phyloP scores from a whole-genome alignment of 768 basidiomycete genomes.

The Podaxis sp. region DNA sequence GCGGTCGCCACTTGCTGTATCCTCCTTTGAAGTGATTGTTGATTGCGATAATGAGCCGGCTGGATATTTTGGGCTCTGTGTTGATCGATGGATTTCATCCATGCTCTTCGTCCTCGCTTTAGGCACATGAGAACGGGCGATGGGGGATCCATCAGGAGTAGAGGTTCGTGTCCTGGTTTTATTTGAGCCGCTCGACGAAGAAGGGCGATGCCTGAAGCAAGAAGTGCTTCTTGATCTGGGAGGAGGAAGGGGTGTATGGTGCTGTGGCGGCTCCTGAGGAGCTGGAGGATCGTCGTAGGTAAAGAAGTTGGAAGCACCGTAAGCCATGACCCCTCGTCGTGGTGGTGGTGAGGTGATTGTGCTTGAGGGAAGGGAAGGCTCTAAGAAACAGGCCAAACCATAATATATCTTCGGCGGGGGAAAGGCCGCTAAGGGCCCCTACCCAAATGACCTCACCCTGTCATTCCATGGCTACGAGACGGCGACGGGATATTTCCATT shows the following conservation, averaged over 20 bases:
- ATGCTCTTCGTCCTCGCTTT: not conserved
- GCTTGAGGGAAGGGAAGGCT: not conserved
- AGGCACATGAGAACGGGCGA: not conserved
- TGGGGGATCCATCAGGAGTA: not conserved
- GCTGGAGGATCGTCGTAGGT: conserved; percentile 12
- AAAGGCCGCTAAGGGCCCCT: conserved; percentile 1
- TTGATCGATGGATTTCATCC: not conserved
- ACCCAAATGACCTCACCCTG: conserved; percentile 11
- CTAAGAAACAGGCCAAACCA: not conserved
- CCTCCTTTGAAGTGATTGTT: not conserved
- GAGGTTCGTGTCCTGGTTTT: not conserved
- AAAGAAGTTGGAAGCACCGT: not conserved
- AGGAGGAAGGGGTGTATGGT: conserved; percentile 9
- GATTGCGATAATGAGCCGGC: not conserved
- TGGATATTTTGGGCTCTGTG: not conserved
- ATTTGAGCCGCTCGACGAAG: not conserved
- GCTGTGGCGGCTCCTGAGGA: conserved; percentile 9
- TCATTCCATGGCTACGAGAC: conserved; percentile 7
- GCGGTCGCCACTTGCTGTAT: not conserved
- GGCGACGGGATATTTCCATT: not conserved
- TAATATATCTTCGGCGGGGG: conserved; percentile 6
- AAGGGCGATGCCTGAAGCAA: not conserved
- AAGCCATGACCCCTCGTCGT: not conserved
- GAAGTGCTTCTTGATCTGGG: not conserved
- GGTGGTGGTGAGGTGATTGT: not conserved